These are phyloP conservation scores for Tetraselmis chui DNA, from an alignment of 139 green algal species.

Conservation along the genomic window DNA sequence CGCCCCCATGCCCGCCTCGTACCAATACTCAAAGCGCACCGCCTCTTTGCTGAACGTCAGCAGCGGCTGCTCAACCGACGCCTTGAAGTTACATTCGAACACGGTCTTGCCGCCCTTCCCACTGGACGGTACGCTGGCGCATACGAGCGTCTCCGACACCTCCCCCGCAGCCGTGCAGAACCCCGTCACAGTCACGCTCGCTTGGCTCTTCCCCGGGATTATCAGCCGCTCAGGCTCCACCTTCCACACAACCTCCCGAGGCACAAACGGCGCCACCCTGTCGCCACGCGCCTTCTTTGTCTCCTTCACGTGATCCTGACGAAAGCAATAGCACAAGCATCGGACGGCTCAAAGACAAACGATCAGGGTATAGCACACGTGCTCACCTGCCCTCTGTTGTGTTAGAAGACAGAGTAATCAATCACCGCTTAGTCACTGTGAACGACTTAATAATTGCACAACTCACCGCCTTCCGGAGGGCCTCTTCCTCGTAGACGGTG, in stretches of 20 bases:
- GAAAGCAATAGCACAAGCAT: no score
- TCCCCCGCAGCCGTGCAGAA: neutral
- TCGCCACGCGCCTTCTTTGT: neutral
- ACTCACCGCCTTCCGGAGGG: neutral
- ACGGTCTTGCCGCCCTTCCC: slow-evolving; percentile 17
- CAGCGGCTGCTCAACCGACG: slow-evolving; percentile 45
- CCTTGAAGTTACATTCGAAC: slow-evolving; percentile 4
- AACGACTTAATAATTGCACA: no score
- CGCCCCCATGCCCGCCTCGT: slow-evolving; percentile 29
- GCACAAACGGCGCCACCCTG: neutral
- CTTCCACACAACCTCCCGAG: slow-evolving; percentile 1
- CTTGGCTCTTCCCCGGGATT: neutral
- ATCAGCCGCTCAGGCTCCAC: neutral
- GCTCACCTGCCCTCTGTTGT: no score
- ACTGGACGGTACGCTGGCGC: neutral
- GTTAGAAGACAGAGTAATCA: no score
- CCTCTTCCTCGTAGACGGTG: slow-evolving; percentile 27
- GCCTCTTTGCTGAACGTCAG: slow-evolving; percentile 51
- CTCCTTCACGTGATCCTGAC: slow-evolving; percentile 3
- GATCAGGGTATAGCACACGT: no score
- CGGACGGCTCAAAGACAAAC: no score
- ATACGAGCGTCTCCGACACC: neutral
- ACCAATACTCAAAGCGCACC: slow-evolving; percentile 52
- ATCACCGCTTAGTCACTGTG: no score
- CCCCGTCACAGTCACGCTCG: neutral